Evolutionary conservation across 2,329 filamentous ascomycete species (phyloP).

Genomic region (Mollisiaceae sp.): DNA sequence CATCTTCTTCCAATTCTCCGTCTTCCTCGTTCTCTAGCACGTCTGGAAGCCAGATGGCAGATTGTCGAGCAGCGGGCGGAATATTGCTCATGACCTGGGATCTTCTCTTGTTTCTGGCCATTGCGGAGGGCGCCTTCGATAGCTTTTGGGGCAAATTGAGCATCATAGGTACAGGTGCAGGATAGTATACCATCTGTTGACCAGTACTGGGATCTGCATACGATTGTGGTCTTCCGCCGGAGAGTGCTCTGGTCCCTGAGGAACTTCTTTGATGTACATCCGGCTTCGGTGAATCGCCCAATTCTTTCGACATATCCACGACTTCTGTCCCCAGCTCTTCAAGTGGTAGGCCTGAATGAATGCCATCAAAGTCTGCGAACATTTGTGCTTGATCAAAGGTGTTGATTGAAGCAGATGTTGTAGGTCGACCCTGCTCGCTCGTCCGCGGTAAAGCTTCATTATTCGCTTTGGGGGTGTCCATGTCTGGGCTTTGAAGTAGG

Average conservation of each 20-base stretch:
- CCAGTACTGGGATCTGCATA: constrained; percentile 69
- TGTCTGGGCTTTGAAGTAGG: constrained; percentile 23
- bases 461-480: constrained; percentile 7
- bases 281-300: constrained; percentile 18
- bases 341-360: constrained; percentile 60
- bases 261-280: constrained; percentile 15
- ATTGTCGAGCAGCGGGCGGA: constrained; percentile 50
- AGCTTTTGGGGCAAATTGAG: constrained; percentile 89
- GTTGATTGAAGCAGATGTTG: constrained; percentile 37
- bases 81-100: constrained; percentile 74
- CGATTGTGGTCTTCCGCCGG: constrained; percentile 54
- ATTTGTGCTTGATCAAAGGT: constrained; percentile 69
- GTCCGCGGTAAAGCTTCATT: constrained; percentile 12
- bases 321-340: not conserved
- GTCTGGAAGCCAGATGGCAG: constrained; percentile 45
- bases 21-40: constrained; percentile 38
- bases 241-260: constrained; percentile 28
- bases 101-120: constrained; percentile 70
- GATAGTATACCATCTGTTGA: constrained; percentile 91
- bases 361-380: constrained; percentile 83
- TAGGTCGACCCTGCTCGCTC: constrained; percentile 31
- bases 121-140: constrained; percentile 71
- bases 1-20: constrained; percentile 29
- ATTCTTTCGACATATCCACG: constrained; percentile 8
- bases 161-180: constrained; percentile 91